A percentile compares a stretch with the other conserved stretches of the same genome.
Evolutionary conservation across 2,329 filamentous ascomycete genomes (phyloP).

Genomic region (Juglanconis sp.): DNA sequence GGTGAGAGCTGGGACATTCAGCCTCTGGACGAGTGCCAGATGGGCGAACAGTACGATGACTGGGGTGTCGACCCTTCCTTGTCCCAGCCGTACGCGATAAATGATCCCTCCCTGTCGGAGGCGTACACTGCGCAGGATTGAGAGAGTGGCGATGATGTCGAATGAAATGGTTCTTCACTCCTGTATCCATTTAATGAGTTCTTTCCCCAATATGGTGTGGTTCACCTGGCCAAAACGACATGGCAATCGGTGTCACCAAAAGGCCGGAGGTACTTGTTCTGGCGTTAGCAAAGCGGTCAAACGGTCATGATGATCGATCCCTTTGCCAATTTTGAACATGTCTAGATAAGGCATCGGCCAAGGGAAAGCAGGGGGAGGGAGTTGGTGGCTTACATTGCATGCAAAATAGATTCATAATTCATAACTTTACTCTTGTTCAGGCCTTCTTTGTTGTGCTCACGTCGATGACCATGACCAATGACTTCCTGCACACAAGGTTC

Average conservation of each 20-base stretch:
- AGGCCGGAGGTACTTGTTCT: neutral
- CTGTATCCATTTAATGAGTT: neutral
- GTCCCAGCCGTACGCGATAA: conserved; percentile 7
- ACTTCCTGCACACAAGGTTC: neutral
- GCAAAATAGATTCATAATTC: conserved; percentile 2
- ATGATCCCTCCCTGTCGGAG: conserved; percentile 16
- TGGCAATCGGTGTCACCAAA: conserved; percentile 1
- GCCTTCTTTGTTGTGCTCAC: neutral
- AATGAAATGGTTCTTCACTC: neutral
- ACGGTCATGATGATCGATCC: neutral
- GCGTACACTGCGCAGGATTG: conserved; percentile 14
- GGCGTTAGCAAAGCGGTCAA: neutral
- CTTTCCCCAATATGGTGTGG: neutral
- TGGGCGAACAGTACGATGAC: conserved; percentile 11
- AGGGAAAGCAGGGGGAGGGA: neutral
- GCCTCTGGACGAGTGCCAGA: conserved; percentile 9
- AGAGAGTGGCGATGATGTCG: neutral
- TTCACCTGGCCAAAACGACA: neutral
- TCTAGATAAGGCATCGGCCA: neutral
- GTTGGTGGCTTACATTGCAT: conserved; percentile 11
- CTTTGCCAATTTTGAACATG: neutral
- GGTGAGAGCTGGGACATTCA: conserved; percentile 16
- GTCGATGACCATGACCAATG: neutral
- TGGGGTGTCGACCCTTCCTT: conserved; percentile 16
- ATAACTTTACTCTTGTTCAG: neutral